Conservation (phyloP, 2,329 filamentous ascomycete species). For the Chalara sp. region DNA sequence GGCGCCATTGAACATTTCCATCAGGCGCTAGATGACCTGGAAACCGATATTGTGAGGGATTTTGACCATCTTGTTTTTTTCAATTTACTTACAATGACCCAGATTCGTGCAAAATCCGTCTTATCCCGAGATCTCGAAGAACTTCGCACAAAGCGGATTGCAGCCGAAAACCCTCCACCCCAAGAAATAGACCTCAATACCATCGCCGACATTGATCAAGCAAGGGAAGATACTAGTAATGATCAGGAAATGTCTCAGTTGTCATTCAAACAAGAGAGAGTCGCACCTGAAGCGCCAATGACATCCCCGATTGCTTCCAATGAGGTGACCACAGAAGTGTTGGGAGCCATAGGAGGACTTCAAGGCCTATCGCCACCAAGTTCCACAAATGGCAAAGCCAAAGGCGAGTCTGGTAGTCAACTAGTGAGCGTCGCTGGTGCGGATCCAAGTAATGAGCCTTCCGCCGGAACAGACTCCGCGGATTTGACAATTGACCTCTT, state of each 20-base stretch:
- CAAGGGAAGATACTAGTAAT: background rate
- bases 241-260: constrained; percentile 6
- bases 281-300: background rate
- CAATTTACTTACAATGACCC: background rate
- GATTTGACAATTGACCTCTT: constrained; percentile 21
- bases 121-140: constrained; percentile 46
- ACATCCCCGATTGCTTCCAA: constrained; percentile 6
- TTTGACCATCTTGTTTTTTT: background rate
- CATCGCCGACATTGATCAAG: background rate
- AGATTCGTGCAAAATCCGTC: constrained; percentile 48
- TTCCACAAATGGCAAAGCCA: constrained; percentile 8
- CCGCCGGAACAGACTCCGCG: constrained; percentile 15
- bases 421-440: background rate
- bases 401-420: constrained; percentile 14
- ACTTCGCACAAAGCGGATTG: constrained; percentile 21
- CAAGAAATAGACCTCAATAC: constrained; percentile 7
- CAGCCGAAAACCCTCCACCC: constrained; percentile 20
- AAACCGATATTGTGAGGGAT: constrained; percentile 47
- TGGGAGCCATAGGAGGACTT: constrained; percentile 5
- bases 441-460: background rate
- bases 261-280: constrained; percentile 15
- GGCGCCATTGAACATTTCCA: constrained; percentile 32
- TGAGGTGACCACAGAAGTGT: constrained; percentile 1
- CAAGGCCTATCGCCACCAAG: constrained; percentile 16
- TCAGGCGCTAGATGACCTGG: constrained; percentile 47